These are phyloP conservation scores for Lithohypha guttulata DNA, from an alignment of 2,329 filamentous ascomycete species.

Conservation along the genomic window DNA sequence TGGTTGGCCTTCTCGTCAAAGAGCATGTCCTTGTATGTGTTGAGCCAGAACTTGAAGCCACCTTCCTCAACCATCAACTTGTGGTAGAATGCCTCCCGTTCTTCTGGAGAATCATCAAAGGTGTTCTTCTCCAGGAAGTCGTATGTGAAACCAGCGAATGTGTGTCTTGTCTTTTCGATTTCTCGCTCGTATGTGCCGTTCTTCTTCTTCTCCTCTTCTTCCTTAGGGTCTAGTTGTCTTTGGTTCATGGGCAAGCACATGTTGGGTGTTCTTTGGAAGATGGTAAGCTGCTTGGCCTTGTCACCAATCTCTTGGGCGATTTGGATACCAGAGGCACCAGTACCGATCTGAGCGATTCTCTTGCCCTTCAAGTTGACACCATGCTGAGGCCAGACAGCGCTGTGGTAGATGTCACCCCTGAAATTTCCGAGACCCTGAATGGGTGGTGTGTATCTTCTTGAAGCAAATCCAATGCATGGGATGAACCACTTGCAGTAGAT, in stretches of 20 bases:
- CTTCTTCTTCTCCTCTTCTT: conserved; percentile 46
- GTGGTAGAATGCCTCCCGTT: conserved; percentile 43
- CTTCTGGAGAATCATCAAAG: conserved; percentile 42
- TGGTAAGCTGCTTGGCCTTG: conserved; percentile 20
- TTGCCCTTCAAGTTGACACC: conserved; percentile 47
- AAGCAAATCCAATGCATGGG: conserved; percentile 40
- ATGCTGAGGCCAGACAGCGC: conserved; percentile 49
- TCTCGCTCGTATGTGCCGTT: conserved; percentile 37
- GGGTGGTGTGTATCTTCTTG: conserved; percentile 43
- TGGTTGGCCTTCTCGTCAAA: conserved; percentile 39
- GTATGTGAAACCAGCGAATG: conserved; percentile 51
- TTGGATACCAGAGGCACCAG: conserved; percentile 43
- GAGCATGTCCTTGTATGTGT: conserved; percentile 44
- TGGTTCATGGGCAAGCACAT: conserved; percentile 52
- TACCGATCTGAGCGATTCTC: conserved; percentile 52
- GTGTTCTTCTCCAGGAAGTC: conserved; percentile 45
- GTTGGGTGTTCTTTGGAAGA: conserved; percentile 57
- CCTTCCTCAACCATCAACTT: conserved; percentile 37
- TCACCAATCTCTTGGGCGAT: conserved; percentile 19
- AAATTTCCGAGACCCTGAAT: conserved; percentile 49
- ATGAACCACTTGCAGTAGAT: conserved; percentile 14
- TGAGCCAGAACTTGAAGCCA: conserved; percentile 47
- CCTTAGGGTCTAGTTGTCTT: conserved; percentile 36
- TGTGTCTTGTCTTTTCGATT: conserved; percentile 44
- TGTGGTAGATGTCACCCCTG: conserved; percentile 49